Evolutionary conservation across 495 filamentous ascomycete genomes (phyloP).

Genomic region (Aspergillus homomorphus): DNA sequence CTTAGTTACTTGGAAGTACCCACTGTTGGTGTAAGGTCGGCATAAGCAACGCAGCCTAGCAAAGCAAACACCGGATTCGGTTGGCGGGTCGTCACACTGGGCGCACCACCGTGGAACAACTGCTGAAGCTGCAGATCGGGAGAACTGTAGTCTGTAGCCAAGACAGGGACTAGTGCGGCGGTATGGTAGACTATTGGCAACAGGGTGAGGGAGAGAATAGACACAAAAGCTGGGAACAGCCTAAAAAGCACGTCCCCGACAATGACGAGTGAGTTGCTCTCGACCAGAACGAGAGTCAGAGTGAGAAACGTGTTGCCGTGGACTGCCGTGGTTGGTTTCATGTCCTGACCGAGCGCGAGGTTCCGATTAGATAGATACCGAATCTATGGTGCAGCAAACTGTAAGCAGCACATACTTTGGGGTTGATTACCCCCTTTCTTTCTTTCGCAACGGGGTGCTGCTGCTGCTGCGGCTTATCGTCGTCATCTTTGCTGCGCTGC

Average conservation of each 20-base stretch:
- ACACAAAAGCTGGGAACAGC: background rate
- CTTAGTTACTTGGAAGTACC: too few relatives aligned
- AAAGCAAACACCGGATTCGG: background rate
- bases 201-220: background rate
- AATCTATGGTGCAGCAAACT: background rate
- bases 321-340: conserved; percentile 14
- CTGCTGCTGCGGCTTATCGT: background rate
- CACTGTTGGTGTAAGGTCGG: background rate
- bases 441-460: background rate
- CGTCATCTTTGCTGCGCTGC: background rate
- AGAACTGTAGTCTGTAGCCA: background rate
- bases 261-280: background rate
- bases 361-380: background rate
- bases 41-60: background rate
- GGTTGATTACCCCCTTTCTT: too few relatives aligned
- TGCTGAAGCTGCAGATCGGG: background rate
- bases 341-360: background rate
- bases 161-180: background rate
- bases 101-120: background rate
- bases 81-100: background rate
- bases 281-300: background rate
- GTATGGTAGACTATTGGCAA: conserved; percentile 10
- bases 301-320: conserved; percentile 19
- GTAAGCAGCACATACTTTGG: too few relatives aligned
- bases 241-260: background rate